Evolutionary conservation across 108 stramenopile species (phyloP).

Genomic region (Mediolabrus comicus): DNA sequence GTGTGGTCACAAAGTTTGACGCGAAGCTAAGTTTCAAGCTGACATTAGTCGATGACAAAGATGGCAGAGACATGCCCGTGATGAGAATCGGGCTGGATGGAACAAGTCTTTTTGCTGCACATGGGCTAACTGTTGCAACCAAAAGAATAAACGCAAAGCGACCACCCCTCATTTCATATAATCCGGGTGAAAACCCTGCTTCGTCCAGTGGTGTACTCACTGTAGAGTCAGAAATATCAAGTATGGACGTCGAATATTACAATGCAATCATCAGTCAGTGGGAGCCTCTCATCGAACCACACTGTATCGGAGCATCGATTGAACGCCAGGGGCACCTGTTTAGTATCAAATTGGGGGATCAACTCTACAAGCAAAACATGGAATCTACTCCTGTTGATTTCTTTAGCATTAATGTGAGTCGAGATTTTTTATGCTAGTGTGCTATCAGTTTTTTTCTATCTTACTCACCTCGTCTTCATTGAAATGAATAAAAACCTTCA

Average conservation of each 20-base stretch:
- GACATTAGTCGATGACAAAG: constrained; percentile 65
- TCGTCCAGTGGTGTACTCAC: background rate
- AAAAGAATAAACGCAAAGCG: constrained; percentile 24
- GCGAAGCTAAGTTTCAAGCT: constrained; percentile 40
- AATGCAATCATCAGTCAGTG: constrained; percentile 56
- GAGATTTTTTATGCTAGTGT: too few species aligned
- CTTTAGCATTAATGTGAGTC: constrained; percentile 11
- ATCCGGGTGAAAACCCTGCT: background rate
- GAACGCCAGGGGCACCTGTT: constrained; percentile 35
- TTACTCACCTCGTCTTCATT: background rate
- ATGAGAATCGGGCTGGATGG: constrained; percentile 40
- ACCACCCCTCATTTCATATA: constrained; percentile 25
- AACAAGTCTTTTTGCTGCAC: constrained; percentile 33
- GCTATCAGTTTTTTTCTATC: background rate
- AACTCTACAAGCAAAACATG: background rate
- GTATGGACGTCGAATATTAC: constrained; percentile 55
- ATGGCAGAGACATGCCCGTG: constrained; percentile 71
- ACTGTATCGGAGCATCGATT: constrained; percentile 34
- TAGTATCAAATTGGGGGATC: background rate
- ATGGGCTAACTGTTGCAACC: constrained; percentile 51
- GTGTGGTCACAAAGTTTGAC: constrained; percentile 41
- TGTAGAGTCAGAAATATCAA: constrained; percentile 1
- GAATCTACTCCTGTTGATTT: background rate
- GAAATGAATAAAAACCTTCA: background rate
- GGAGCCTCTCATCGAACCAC: constrained; percentile 66